Base-by-base conservation (phyloP, 1,139 yeast genomes). In the Dujonia santamariae region DNA sequence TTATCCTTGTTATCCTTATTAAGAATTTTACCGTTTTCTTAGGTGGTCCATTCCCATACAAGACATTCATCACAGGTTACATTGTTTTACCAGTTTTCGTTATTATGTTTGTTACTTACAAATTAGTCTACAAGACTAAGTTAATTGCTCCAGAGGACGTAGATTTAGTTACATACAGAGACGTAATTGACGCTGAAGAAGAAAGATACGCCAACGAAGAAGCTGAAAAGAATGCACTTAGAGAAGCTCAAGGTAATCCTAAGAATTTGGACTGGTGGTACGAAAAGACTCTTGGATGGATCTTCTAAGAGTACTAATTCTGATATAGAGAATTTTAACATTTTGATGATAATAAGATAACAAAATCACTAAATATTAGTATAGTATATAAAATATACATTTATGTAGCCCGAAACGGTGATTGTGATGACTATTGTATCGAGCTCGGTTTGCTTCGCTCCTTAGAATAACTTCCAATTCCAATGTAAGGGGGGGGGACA, bases 21-120 rank as follows among this genome's bases (percentile, higher is more conserved):
- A 84, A 85, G 61, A 83, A 83, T 56, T 83, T 82, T 56, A 80
- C 87, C 1, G 88, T 77, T 4, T 82, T 83, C 61, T 61, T 83
- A 47, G 74, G 70, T 31, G 52, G 59, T 35, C 42, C 40, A 31
- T 80, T 80, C 58, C 74, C 69, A 51, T 79, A 73, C 62, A 78
- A 71, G 61, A 61, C 65, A 22, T 83, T 84, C 51, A 80, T 84
- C 50, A 82, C 92, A 26, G 88, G 90, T 32, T 84, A 84, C 63
- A 80, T 84, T 52, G 85, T 85, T 33, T 67, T 84, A 37, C 92
- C 92, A 22, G 77, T 81, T 19, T 84, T 73, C 47, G 34, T 80
- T 27, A 55, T 76, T 33, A 63, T 75, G 46, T 71, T 63, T 45
- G 50, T 72, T 40, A 86, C 83, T 7, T 81, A 78, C 67, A 83